phyloP scores from a whole-genome alignment of 805 yeast species.

The Ogataea paradorogensis region DNA sequence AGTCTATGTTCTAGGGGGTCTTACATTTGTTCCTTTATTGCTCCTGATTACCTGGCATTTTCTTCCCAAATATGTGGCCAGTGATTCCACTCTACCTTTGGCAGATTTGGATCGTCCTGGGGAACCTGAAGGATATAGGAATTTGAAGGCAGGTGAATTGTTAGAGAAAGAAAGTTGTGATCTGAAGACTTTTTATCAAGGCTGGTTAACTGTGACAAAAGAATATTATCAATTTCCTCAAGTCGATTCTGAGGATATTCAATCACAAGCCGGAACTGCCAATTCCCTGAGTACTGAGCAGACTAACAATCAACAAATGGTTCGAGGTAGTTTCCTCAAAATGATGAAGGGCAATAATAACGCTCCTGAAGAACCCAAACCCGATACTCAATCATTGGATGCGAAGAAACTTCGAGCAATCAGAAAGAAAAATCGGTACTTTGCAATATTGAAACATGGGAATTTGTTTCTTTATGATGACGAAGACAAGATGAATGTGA shows the following conservation, averaged over 20 bases:
- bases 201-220: conserved; percentile 83
- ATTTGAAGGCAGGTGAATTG: conserved; percentile 58
- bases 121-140: conserved; percentile 28
- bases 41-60: conserved; percentile 40
- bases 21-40: conserved; percentile 70
- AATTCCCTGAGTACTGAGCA: conserved; percentile 10
- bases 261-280: conserved; percentile 10
- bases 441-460: conserved; percentile 78
- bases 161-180: conserved; percentile 62
- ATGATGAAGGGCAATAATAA: conserved; percentile 18
- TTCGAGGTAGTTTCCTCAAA: conserved; percentile 15
- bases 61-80: conserved; percentile 25
- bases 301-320: conserved; percentile 1
- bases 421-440: conserved; percentile 58
- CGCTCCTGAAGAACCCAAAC: conserved; percentile 9
- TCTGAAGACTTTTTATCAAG: conserved; percentile 59
- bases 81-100: conserved; percentile 6
- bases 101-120: conserved; percentile 22
- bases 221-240: conserved; percentile 61
- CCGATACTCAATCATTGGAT: conserved; percentile 32
- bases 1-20: conserved; percentile 70
- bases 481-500: conserved; percentile 59
- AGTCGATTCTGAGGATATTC: conserved; percentile 28
- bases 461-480: conserved; percentile 82
- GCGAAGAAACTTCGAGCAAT: conserved; percentile 37